phyloP scores from a whole-genome alignment of 768 basidiomycete genomes.

The Calvatia gigantea region DNA sequence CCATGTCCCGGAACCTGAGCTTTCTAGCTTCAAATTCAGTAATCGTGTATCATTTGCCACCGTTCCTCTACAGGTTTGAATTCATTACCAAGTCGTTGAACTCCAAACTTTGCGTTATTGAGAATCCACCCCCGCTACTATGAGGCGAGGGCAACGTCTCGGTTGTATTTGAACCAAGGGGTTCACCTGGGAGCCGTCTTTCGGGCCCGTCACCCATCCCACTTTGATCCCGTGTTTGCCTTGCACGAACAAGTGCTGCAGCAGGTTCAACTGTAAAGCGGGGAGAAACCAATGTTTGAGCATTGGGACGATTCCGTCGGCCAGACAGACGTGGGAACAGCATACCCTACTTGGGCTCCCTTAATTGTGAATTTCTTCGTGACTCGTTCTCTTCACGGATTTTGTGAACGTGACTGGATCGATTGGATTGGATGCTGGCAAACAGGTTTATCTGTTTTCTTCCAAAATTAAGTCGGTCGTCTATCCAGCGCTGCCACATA shows the following conservation, averaged over 20 bases:
- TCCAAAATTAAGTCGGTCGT: slow-evolving; percentile 28
- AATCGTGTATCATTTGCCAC: no score
- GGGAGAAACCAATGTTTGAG: not conserved
- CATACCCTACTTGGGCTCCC: not conserved
- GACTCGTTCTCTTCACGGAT: not conserved
- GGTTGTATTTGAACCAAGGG: no score
- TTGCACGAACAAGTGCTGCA: not conserved
- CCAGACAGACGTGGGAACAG: not conserved
- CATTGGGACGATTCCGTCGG: not conserved
- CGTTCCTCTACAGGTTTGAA: no score
- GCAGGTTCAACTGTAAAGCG: not conserved
- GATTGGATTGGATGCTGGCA: slow-evolving; percentile 11
- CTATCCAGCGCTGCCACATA: slow-evolving; percentile 30
- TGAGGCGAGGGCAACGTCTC: no score
- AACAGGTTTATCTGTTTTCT: slow-evolving; percentile 18
- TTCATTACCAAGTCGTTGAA: no score
- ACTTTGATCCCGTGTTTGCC: not conserved
- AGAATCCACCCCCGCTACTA: no score
- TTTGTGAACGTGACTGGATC: slow-evolving; percentile 8
- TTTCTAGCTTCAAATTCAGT: no score
- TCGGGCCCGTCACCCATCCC: no score
- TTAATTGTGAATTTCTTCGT: not conserved
- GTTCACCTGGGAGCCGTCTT: no score
- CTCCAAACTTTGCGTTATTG: no score
- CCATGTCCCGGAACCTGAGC: no score